Evolutionary conservation across 129 eudicot species (phyloP), one percentile per base, ranked within the genome.

Genomic region (Flaveria linearis): DNA sequence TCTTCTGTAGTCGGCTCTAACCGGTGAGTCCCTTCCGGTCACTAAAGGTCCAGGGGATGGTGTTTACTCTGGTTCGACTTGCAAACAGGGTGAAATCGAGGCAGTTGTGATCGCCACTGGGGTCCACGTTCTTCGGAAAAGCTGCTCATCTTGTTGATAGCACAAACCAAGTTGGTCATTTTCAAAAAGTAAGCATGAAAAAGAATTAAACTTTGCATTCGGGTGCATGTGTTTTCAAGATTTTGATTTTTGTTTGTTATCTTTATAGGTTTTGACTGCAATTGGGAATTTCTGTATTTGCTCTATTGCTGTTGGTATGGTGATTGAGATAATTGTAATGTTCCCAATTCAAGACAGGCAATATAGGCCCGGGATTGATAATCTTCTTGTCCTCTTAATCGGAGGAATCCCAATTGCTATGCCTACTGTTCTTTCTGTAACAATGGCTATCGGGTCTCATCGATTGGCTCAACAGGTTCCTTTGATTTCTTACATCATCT

Each of bases 331-430:
- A 75, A 74, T 94, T 12, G 97, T 94, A 58, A 92, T 91, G 93
- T 94, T 91, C 81, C 97, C 97, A 1, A 94, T 94, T 82, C 99
- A 94, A 80, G 93, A 87, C 57, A 85, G 99, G 28, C 45, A 77
- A 41, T 94, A 94, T 79, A 89, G 99, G 23, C 99, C 99, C 16
- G 99, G 99, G 66, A 94, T 94, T n/a, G 99, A 94, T 87, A 94
- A 94, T 83, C 96, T 94, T 60, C 97, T 94, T 64, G 99, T 94
- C 69, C 97, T 94, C 47, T 90, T 94, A 74, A 95, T 95, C 46
- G 99, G 99, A 5, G 99, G 99, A 67, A 95, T 95, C 68, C 99
- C 97, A 4, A 95, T 95, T 72, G 99, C 97, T 28, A 95, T 95
- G 99, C 99, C 99, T 10, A 95, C 99, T 20, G 97, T 95, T 75